These are phyloP conservation scores for Podospora pseudopauciseta DNA, from an alignment of 495 filamentous ascomycete species.

Conservation along the genomic window DNA sequence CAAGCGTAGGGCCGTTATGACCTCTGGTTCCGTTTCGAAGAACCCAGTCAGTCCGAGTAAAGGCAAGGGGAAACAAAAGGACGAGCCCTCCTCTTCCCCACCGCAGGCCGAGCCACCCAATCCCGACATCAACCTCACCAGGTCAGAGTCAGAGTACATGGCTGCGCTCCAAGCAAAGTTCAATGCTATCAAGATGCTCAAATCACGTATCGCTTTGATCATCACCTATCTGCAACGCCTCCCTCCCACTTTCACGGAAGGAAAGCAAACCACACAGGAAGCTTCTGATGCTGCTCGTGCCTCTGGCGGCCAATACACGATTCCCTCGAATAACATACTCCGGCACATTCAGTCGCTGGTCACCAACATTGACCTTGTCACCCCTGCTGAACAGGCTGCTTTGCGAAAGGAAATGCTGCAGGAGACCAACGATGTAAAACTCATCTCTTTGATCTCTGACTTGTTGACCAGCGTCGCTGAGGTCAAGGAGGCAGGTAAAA, in stretches of 20 bases:
- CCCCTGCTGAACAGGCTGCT: constrained; percentile 49
- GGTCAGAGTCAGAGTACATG: constrained; percentile 73
- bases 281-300: constrained; percentile 34
- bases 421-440: constrained; percentile 73
- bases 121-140: constrained; percentile 55
- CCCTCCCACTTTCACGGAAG: constrained; percentile 58
- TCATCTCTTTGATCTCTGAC: constrained; percentile 66
- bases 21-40: constrained; percentile 7
- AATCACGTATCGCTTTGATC: constrained; percentile 77
- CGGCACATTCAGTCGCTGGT: constrained; percentile 64
- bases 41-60: constrained; percentile 23
- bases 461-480: constrained; percentile 64
- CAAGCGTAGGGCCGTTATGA: constrained; percentile 40
- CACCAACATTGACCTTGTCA: constrained; percentile 57
- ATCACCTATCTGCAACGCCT: constrained; percentile 74
- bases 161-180: constrained; percentile 72
- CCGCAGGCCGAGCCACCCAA: constrained; percentile 18
- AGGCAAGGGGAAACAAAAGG: constrained; percentile 34
- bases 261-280: constrained; percentile 33
- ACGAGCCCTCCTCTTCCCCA: constrained; percentile 30
- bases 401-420: constrained; percentile 58
- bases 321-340: constrained; percentile 59
- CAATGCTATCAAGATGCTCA: constrained; percentile 90
- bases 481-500: constrained; percentile 66
- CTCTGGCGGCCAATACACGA: constrained; percentile 44